These are phyloP conservation scores for Colletotrichum cereale DNA, from an alignment of 2,329 filamentous ascomycete species.

Conservation along the genomic window DNA sequence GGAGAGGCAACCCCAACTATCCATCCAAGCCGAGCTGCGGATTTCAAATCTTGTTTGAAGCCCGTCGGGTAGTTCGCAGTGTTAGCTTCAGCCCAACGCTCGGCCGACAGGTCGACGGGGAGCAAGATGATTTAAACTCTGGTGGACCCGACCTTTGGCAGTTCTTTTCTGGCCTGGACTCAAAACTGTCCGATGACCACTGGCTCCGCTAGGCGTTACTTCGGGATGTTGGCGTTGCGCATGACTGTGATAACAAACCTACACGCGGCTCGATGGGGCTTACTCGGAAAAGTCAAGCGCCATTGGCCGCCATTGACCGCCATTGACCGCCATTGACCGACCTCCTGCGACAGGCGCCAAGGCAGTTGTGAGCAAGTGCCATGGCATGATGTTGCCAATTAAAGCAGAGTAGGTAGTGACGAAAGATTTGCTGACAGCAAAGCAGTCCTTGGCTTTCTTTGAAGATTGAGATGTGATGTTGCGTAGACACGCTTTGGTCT, in stretches of 20 bases:
- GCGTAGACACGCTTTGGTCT: not conserved
- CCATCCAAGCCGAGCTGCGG: not conserved
- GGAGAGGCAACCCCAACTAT: not conserved
- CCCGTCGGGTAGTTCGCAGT: not conserved
- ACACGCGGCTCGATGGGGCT: constrained; percentile 5
- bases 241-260: not conserved
- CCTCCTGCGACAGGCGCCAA: not conserved
- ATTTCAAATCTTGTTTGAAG: not conserved
- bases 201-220: not conserved
- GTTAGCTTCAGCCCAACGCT: not conserved
- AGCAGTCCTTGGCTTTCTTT: not conserved
- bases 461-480: not conserved
- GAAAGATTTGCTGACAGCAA: not conserved
- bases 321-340: constrained; percentile 1
- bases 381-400: constrained; percentile 5
- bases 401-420: not conserved
- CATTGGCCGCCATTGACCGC: no score
- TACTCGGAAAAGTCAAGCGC: constrained; percentile 17
- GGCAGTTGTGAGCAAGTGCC: not conserved
- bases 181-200: not conserved
- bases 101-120: not conserved
- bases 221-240: constrained; percentile 11
- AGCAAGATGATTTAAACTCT: not conserved
- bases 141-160: not conserved
- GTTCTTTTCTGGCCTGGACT: not conserved